Evolutionary conservation across 1,139 yeast species (phyloP).

Genomic region (Groenewaldozyma sp.): DNA sequence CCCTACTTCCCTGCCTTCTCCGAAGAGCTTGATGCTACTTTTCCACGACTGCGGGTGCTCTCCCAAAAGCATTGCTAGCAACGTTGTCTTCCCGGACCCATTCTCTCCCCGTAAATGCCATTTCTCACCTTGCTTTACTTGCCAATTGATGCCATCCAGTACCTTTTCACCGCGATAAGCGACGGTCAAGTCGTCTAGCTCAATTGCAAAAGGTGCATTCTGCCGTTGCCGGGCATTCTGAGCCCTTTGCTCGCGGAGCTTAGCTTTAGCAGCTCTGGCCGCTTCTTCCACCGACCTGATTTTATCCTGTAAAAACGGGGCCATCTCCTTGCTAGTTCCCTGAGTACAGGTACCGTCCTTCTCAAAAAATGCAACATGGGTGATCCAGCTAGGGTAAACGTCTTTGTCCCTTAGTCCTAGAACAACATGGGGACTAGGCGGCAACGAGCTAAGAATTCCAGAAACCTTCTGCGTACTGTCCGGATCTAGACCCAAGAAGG

Average conservation of each 20-base stretch:
- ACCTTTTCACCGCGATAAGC: conserved; percentile 56
- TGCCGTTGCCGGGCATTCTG: conserved; percentile 2
- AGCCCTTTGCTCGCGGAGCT: background rate
- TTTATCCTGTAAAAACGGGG: conserved; percentile 8
- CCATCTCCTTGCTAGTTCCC: conserved; percentile 39
- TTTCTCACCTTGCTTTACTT: conserved; percentile 57
- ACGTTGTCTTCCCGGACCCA: conserved; percentile 89
- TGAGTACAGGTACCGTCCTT: conserved; percentile 41
- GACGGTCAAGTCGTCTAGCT: conserved; percentile 56
- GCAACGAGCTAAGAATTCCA: conserved; percentile 33
- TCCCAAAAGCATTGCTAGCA: conserved; percentile 74
- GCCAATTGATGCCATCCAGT: conserved; percentile 55
- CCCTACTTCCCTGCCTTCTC: conserved; percentile 64
- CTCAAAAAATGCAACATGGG: conserved; percentile 57
- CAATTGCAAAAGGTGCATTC: conserved; percentile 37
- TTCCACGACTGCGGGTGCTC: conserved; percentile 98
- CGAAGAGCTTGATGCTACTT: conserved; percentile 54
- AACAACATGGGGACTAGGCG: conserved; percentile 41
- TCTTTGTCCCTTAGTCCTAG: conserved; percentile 76
- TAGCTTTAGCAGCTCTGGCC: conserved; percentile 2
- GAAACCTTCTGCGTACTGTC: conserved; percentile 54
- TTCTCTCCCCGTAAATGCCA: conserved; percentile 89
- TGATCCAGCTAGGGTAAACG: conserved; percentile 66
- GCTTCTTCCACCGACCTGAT: conserved; percentile 2
- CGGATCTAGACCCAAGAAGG: conserved; percentile 86